Base-by-base conservation (phyloP, 2,329 filamentous ascomycete species). In the Metarhizium rileyi region DNA sequence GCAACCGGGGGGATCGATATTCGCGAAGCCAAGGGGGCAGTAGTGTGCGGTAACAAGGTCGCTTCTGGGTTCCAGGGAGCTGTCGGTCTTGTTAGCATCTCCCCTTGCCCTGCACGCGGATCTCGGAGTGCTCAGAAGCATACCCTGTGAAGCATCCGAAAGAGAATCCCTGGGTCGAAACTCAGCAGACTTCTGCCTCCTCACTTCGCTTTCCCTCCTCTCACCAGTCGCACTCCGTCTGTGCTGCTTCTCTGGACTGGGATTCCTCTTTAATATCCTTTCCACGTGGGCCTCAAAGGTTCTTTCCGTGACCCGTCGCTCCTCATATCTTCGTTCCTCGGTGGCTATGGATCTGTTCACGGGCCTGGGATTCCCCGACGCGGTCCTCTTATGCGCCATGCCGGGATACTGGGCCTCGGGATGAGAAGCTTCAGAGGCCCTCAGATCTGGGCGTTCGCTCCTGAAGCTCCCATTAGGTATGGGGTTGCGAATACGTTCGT, bases 61-160 rank as follows among this genome's bases (percentile, higher is more conserved):
- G 83, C 91, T 62, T 88, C 79, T 0, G 93, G 91, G 50, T 81
- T 83, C 93, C 93, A 97, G 61, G 72, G 68, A 55, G 67, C 72
- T 74, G 57, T 23, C 14, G 7, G n/a, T 14, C 38, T 5, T 4
- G 22, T 42, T 25, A 42, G 38, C 10, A 25, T 26, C 25, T 42
- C 38, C 22, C 16, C 8, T 45, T n/a, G 4, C n/a, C 14, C 43
- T 30, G 30, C 3, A 12, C 14, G 22, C 23, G 25, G 10, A 4
- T 25, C 23, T 53, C 33, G 41, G 48, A 20, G 16, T n/a, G 4
- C 3, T n/a, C 20, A 3, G 12, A 22, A 35, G 12, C 69, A 50
- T 72, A 79, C 77, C 70, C 67, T 70, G 68, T n/a, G 71, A 69
- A 25, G 68, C 61, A 53, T 82, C 77, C 27, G 66, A 62, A 52